phyloP scores from a whole-genome alignment of 2,329 filamentous ascomycete species.

The Fusarium nygamai region DNA sequence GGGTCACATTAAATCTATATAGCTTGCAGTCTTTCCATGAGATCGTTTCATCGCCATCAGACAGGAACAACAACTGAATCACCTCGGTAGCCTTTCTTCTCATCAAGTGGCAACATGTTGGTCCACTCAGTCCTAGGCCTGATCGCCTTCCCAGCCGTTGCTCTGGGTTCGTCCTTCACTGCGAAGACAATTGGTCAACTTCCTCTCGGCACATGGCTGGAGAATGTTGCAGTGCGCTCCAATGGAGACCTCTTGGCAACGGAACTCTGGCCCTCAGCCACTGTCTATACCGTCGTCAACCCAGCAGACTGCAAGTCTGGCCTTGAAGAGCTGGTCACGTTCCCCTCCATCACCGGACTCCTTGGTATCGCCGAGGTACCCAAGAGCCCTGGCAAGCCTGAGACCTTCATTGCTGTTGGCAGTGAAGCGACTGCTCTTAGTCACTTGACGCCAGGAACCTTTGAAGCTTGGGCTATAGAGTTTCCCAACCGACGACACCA shows the following conservation, averaged over 20 bases:
- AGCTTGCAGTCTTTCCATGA: background rate
- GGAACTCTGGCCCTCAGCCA: conserved; percentile 3
- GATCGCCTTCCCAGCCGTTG: background rate
- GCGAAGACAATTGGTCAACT: conserved; percentile 1
- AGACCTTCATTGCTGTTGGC: conserved; percentile 7
- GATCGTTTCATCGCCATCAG: too few species aligned
- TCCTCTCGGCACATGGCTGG: background rate
- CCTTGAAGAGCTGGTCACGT: background rate
- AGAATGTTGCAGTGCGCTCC: background rate
- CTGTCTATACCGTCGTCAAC: background rate
- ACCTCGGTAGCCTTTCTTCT: background rate
- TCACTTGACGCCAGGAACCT: background rate
- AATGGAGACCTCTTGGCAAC: background rate
- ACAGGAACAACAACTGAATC: background rate
- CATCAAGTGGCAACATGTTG: background rate
- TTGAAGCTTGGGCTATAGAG: conserved; percentile 4
- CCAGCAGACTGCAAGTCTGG: background rate
- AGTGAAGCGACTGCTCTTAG: conserved; percentile 8
- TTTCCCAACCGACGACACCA: background rate
- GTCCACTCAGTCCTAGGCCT: background rate
- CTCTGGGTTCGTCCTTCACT: background rate
- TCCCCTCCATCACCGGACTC: background rate
- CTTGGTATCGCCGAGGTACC: conserved; percentile 4
- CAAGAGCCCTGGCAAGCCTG: background rate
- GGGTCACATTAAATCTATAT: background rate